Evolutionary conservation across 164 flowering plant genomes (phyloP), one percentile per base, ranked within the genome.

Genomic region (Vitis cinerea): DNA sequence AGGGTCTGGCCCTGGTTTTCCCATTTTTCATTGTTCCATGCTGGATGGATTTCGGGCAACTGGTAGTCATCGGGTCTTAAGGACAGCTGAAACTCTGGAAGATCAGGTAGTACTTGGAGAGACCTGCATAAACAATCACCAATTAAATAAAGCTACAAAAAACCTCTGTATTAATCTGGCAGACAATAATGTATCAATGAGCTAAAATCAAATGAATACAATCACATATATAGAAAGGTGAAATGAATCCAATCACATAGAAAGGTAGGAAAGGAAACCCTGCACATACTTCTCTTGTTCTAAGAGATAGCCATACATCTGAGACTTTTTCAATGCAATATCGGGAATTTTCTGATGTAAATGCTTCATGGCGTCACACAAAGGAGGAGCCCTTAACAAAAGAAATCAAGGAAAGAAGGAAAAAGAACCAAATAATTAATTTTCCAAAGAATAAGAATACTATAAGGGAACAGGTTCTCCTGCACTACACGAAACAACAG

Each of bases 361-460:
- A 77, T 85, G 89, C 85, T 88, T 91, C 96, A 92, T 91, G 14
- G 77, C 86, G 75, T 97, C 99, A 96, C 97, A 91, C 0, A 79
- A 71, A 16, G 96, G 93, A 75, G 96, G 87, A 77, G 82, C 72
- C 82, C 99, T 95, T 75, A 10, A 67, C 29, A 58, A 31, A 58
- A 68, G 64, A 17, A 54, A 71, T 11, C 10, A 47, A 58, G 51
- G 19, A 17, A 7, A 52, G 48, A 14, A 9, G 23, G 10, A 31
- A 44, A 51, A 48, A 8, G n/a, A 61, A 47, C 37, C 30, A 4
- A 23, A 48, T 3, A 11, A 66, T 9, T 50, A 13, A 64, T 50
- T 6, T 54, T 19, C 15, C 13, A 27, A 64, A 64, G 10, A 37
- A 61, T 61, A 3, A 9, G 15, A 15, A 61, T 15, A 61, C 13